Evolutionary conservation across 257 asterid species (phyloP), one percentile per base, ranked within the genome.

Genomic region (Gentiana dahurica): DNA sequence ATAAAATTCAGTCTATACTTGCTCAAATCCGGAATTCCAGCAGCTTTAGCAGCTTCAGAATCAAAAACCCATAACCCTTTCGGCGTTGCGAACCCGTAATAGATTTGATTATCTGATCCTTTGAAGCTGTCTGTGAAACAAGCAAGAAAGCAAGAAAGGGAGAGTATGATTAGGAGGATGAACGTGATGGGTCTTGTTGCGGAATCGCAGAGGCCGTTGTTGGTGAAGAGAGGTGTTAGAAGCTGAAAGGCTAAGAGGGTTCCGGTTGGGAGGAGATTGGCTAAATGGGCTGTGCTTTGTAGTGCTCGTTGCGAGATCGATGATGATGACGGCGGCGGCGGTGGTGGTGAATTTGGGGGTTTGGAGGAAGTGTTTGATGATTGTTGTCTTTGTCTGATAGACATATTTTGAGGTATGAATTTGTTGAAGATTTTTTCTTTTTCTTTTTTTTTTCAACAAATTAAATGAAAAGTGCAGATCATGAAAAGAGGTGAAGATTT

Each of bases 181-280:
- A 59, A 1, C 8, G 84, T 69, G 65, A 67, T 36, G 33, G 81
- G 71, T 1, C 65, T 70, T 0, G 89, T 72, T 33, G 73, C 71
- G 0, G 70, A 15, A 55, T 78, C 85, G 32, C 96, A 87, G 0
- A 68, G 8, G 33, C 96, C 94, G 49, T 72, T 70, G 67, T 68
- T 78, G 62, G 93, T 84, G 82, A 77, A 68, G 62, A 78, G 41
- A 0, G 94, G 96, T 0, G 81, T 80, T 1, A 84, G 79, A 63
- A 87, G 68, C 52, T 87, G 96, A 64, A 87, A 87, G 54, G 92
- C 92, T 3, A 84, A 37, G 0, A 87, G 76, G 54, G 94, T 84
- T 3, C 85, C 85, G 0, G 96, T 84, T 0, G 96, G 96, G 36
- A 84, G 87, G 72, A 84, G 92, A 70, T 82, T 87, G 65, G 92